These are phyloP conservation scores for Colletotrichum falcatum DNA, from an alignment of 2,329 filamentous ascomycete genomes.

Conservation along the genomic window DNA sequence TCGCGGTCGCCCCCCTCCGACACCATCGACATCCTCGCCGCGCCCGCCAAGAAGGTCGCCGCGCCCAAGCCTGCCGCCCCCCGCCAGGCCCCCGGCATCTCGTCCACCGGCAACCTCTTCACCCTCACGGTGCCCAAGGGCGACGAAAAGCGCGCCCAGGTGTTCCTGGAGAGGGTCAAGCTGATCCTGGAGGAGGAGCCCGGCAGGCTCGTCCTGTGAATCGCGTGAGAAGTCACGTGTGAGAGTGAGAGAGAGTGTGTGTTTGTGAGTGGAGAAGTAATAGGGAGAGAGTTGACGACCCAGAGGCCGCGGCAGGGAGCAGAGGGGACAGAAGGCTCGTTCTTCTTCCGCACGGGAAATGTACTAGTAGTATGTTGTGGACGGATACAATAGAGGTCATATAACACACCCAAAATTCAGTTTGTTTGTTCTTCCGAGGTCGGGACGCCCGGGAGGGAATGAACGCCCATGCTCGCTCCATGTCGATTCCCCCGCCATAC, in stretches of 20 bases:
- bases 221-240: slow-evolving; percentile 26
- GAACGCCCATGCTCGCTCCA: background rate
- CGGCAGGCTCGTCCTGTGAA: slow-evolving; percentile 75
- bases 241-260: slow-evolving; percentile 1
- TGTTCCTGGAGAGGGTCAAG: slow-evolving; percentile 91
- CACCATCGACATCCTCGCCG: slow-evolving; percentile 84
- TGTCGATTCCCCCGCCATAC: background rate
- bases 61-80: slow-evolving; percentile 45
- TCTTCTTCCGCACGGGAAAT: slow-evolving; percentile 15
- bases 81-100: slow-evolving; percentile 56
- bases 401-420: slow-evolving; percentile 13
- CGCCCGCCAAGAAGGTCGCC: slow-evolving; percentile 46
- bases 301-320: slow-evolving; percentile 29
- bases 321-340: background rate
- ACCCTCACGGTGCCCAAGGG: slow-evolving; percentile 81
- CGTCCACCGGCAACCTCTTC: slow-evolving; percentile 79
- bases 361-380: slow-evolving; percentile 39
- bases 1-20: slow-evolving; percentile 63
- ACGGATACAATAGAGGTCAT: slow-evolving; percentile 32
- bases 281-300: background rate
- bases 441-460: background rate
- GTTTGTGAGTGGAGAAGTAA: too few species aligned
- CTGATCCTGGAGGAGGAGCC: slow-evolving; percentile 83
- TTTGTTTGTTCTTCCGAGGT: background rate
- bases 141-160: slow-evolving; percentile 83